Conservation (phyloP, 148 eudicot species). For the Spergularia marina region DNA sequence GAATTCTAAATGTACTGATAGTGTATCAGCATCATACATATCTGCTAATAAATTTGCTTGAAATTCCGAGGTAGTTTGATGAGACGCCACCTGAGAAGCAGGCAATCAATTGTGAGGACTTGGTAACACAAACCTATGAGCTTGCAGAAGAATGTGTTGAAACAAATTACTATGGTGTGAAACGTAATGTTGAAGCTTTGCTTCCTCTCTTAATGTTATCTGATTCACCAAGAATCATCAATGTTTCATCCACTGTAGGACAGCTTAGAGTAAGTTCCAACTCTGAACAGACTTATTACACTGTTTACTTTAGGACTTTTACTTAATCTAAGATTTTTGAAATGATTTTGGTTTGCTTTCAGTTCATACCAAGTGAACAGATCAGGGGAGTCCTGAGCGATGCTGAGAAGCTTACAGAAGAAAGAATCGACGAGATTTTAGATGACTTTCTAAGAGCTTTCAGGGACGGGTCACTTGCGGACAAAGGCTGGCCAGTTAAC, state of each 20-base stretch:
- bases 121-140: neutral
- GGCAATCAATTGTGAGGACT: neutral
- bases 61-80: conserved; percentile 8
- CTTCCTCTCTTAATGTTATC: conserved; percentile 48
- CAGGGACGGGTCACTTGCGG: conserved; percentile 21
- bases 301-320: no score
- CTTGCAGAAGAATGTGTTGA: no score
- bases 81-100: conserved; percentile 7
- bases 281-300: neutral
- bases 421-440: conserved; percentile 35
- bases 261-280: conserved; percentile 31
- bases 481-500: conserved; percentile 33
- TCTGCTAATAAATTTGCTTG: conserved; percentile 14
- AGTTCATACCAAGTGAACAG: conserved; percentile 30
- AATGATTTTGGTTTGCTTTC: neutral
- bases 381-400: conserved; percentile 28
- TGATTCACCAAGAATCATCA: no score
- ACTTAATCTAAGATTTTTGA: no score
- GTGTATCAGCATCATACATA: neutral
- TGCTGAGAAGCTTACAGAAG: conserved; percentile 42
- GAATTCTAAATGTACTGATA: neutral
- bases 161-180: conserved; percentile 34
- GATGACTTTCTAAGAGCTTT: conserved; percentile 37
- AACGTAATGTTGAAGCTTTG: conserved; percentile 37
- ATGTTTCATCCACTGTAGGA: conserved; percentile 39